These are phyloP conservation scores for Aureobasidium sp. DNA, from an alignment of 2,329 filamentous ascomycete genomes.

Conservation along the genomic window DNA sequence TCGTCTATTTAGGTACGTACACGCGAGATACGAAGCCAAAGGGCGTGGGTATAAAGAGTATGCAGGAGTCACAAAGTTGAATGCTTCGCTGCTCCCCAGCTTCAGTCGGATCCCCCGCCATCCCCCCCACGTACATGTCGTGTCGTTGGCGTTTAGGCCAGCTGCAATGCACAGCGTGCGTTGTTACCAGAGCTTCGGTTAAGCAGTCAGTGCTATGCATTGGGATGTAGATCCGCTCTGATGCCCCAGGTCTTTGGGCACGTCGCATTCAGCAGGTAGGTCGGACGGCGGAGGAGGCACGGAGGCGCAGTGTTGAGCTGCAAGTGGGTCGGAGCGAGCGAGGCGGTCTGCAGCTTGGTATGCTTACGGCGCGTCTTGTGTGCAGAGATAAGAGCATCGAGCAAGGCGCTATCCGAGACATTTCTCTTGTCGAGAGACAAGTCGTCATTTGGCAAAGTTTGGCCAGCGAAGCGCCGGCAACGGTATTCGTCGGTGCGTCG, in stretches of 20 bases:
- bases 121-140: background rate
- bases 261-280: background rate
- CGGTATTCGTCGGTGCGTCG: slow-evolving; percentile 11
- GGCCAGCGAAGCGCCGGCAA: background rate
- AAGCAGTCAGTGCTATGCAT: slow-evolving; percentile 2
- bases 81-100: background rate
- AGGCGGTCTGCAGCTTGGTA: background rate
- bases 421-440: background rate
- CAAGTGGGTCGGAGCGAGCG: background rate
- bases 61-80: background rate
- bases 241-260: background rate
- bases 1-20: background rate
- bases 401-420: background rate
- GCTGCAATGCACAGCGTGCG: slow-evolving; percentile 5
- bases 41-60: background rate
- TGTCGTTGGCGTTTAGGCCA: background rate
- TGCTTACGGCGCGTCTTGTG: background rate
- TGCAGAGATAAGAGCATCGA: background rate
- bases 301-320: slow-evolving; percentile 5
- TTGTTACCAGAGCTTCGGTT: slow-evolving; percentile 8
- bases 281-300: background rate
- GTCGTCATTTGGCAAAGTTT: slow-evolving; percentile 4
- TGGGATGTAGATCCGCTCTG: background rate
- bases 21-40: background rate
- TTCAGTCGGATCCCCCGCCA: background rate